These are phyloP conservation scores for Claviceps purpurea DNA, from an alignment of 2,329 filamentous ascomycete genomes.

Conservation along the genomic window DNA sequence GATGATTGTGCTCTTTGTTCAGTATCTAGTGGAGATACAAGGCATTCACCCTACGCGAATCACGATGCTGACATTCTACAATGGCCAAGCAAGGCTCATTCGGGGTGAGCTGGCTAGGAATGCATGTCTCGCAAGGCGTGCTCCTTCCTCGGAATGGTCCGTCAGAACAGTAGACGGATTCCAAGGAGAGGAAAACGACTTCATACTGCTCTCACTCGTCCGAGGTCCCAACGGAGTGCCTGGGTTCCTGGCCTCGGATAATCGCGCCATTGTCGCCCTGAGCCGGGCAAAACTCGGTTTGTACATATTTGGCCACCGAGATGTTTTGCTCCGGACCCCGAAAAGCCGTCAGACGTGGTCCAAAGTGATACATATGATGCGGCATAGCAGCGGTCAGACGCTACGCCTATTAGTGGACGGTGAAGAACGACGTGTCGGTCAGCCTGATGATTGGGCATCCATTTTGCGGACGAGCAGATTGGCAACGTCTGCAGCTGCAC, in stretches of 20 bases:
- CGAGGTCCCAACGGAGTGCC: slow-evolving; percentile 49
- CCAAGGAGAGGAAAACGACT: slow-evolving; percentile 81
- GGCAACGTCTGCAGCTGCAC: background rate
- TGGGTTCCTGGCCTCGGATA: slow-evolving; percentile 58
- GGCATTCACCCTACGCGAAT: slow-evolving; percentile 47
- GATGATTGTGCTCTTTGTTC: slow-evolving; percentile 61
- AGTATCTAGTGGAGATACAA: slow-evolving; percentile 49
- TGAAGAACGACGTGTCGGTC: slow-evolving; percentile 34
- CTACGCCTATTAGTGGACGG: slow-evolving; percentile 33
- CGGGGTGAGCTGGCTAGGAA: slow-evolving; percentile 30
- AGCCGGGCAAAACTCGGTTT: slow-evolving; percentile 65
- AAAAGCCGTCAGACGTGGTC: slow-evolving; percentile 28
- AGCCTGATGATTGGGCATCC: slow-evolving; percentile 37
- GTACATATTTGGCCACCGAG: slow-evolving; percentile 71
- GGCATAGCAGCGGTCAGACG: slow-evolving; percentile 17
- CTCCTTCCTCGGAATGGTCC: slow-evolving; percentile 27
- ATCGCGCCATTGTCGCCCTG: slow-evolving; percentile 44
- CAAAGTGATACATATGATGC: slow-evolving; percentile 28
- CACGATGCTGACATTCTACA: slow-evolving; percentile 79
- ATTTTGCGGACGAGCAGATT: slow-evolving; percentile 10
- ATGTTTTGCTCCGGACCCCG: slow-evolving; percentile 31
- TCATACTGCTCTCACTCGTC: slow-evolving; percentile 69
- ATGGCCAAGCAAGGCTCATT: slow-evolving; percentile 61
- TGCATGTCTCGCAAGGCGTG: slow-evolving; percentile 10
- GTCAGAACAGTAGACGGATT: slow-evolving; percentile 80